Conservation (phyloP, 331 rosid genomes). For the Cydonia oblonga region DNA sequence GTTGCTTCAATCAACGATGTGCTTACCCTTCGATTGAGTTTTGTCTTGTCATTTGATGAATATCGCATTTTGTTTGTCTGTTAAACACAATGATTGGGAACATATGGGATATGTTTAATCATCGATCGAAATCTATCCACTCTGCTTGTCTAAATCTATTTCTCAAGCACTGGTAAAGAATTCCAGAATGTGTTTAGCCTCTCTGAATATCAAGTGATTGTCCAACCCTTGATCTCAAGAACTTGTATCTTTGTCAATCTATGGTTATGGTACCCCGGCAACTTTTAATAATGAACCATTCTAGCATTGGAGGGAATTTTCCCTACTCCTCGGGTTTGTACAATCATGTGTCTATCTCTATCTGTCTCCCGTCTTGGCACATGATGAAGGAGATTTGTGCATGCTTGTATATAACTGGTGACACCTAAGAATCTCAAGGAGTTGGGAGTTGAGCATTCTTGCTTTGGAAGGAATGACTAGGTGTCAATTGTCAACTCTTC, state of each 20-base stretch:
- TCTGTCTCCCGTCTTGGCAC: not conserved
- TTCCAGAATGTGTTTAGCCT: no score
- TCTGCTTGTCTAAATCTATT: not conserved
- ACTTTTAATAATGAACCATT: no score
- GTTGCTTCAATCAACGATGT: not conserved
- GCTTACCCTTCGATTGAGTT: not conserved
- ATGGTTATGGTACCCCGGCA: no score
- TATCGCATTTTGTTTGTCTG: not conserved
- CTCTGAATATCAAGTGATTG: no score
- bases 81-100: not conserved
- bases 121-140: not conserved
- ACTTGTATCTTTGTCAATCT: no score
- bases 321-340: not conserved
- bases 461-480: not conserved
- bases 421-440: not conserved
- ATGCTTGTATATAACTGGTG: not conserved
- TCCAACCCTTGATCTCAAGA: no score
- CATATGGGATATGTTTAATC: not conserved
- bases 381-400: not conserved
- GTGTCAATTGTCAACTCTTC: not conserved
- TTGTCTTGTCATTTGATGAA: not conserved
- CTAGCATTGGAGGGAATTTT: not conserved
- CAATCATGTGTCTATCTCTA: not conserved
- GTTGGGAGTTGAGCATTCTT: not conserved
- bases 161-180: not conserved